Conservation (phyloP, 768 basidiomycete genomes). For the Boletus sensibilis region DNA sequence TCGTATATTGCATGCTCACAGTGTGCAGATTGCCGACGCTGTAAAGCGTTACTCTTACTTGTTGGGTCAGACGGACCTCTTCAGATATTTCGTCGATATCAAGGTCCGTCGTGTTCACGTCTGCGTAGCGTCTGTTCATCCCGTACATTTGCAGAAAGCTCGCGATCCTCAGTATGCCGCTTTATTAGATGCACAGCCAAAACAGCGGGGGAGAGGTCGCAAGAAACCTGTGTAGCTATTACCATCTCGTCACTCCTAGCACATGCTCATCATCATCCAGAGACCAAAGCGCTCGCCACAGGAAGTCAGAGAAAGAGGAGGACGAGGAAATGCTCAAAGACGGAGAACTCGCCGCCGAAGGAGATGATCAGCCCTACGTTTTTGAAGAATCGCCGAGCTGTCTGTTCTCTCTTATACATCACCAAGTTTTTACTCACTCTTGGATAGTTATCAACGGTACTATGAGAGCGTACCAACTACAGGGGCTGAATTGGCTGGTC, state of each 20-base stretch:
- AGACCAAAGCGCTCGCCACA: slow-evolving; percentile 76
- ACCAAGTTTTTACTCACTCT: slow-evolving; percentile 2
- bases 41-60: slow-evolving; percentile 97
- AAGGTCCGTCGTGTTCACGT: slow-evolving; percentile 53
- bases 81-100: slow-evolving; percentile 97
- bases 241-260: neutral
- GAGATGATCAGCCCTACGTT: slow-evolving; percentile 87
- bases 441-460: slow-evolving; percentile 75
- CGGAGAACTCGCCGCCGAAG: slow-evolving; percentile 73
- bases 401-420: slow-evolving; percentile 33
- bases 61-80: slow-evolving; percentile 96
- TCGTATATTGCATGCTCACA: slow-evolving; percentile 10
- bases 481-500: slow-evolving; percentile 97
- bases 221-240: slow-evolving; percentile 71
- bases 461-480: slow-evolving; percentile 94
- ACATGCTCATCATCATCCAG: slow-evolving; percentile 38
- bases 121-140: neutral
- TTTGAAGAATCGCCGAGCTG: slow-evolving; percentile 94
- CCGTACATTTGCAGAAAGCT: slow-evolving; percentile 52
- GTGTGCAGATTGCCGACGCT: slow-evolving; percentile 75
- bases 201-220: slow-evolving; percentile 79
- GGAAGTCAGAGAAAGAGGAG: slow-evolving; percentile 98
- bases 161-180: slow-evolving; percentile 93
- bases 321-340: slow-evolving; percentile 94
- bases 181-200: slow-evolving; percentile 82